These are phyloP conservation scores for Theobroma grandiflorum DNA, from an alignment of 441 rosid species.

Conservation along the genomic window DNA sequence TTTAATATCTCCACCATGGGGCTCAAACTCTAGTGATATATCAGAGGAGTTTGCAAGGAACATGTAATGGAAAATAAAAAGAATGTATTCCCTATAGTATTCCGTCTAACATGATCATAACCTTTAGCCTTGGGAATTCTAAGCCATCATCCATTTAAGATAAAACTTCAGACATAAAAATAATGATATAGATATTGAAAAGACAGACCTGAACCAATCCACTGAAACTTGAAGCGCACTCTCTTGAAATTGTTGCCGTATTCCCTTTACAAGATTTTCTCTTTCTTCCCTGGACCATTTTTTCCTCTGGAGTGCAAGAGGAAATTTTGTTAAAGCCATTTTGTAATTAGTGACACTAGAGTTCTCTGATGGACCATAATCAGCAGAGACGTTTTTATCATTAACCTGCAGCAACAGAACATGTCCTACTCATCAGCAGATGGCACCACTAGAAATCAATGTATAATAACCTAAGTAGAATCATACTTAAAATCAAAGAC, in stretches of 20 bases:
- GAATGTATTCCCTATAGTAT: constrained; percentile 6
- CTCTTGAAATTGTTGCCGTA: constrained; percentile 83
- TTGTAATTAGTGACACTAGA: constrained; percentile 65
- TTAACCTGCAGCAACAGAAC: constrained; percentile 56
- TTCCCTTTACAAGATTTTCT: constrained; percentile 78
- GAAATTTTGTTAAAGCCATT: constrained; percentile 60
- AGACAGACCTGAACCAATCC: constrained; percentile 59
- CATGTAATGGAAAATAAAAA: not conserved
- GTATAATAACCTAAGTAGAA: not conserved
- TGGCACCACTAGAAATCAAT: not conserved
- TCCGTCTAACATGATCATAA: not conserved
- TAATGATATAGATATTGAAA: not conserved
- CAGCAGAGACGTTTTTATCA: constrained; percentile 55
- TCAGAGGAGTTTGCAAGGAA: not conserved
- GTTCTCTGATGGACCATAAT: constrained; percentile 78
- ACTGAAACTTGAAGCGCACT: constrained; percentile 59
- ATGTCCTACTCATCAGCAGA: constrained; percentile 14
- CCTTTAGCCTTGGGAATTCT: not conserved
- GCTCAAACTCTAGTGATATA: not conserved
- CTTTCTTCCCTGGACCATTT: constrained; percentile 78
- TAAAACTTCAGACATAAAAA: not conserved
- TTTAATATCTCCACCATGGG: not conserved
- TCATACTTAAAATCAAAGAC: not conserved
- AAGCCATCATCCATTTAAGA: constrained; percentile 6
- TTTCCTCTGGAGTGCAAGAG: constrained; percentile 54